phyloP scores from a whole-genome alignment of 306 rosid species.

The Gynostemma pentaphyllum region DNA sequence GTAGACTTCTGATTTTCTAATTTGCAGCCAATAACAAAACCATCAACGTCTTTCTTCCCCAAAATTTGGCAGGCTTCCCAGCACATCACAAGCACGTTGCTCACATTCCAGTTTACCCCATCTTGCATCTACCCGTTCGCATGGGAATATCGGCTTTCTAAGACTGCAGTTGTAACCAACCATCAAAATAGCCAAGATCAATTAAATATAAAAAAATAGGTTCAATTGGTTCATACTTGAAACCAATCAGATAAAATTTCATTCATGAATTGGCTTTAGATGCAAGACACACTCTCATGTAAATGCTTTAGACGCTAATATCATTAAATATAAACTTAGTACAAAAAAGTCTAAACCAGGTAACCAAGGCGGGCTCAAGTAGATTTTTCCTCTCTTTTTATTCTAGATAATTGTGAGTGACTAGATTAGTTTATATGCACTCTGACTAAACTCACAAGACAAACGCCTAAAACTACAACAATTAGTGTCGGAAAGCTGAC shows the following conservation, averaged over 20 bases:
- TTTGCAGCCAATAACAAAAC: neutral
- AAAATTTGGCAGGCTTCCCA: conserved; percentile 36
- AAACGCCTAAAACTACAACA: too few species aligned
- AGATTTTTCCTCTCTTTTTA: too few species aligned
- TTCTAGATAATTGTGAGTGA: too few species aligned
- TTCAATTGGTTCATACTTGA: neutral
- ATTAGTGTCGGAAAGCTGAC: too few species aligned
- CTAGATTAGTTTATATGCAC: too few species aligned
- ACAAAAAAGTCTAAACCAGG: neutral
- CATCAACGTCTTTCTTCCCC: conserved; percentile 12
- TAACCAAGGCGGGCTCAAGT: too few species aligned
- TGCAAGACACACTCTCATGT: neutral
- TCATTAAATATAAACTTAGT: too few species aligned
- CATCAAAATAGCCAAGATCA: neutral
- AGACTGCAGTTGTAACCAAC: conserved; percentile 37
- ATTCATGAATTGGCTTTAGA: neutral
- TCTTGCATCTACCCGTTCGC: conserved; percentile 81
- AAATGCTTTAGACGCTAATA: neutral
- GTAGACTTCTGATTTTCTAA: neutral
- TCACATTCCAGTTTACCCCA: conserved; percentile 94
- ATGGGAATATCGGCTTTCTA: conserved; percentile 56
- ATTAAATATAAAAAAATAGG: neutral
- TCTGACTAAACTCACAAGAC: too few species aligned
- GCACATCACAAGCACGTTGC: conserved; percentile 53
- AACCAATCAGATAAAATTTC: neutral